A percentile compares a stretch with the other conserved stretches of the same genome.
Evolutionary conservation across 495 filamentous ascomycete genomes (phyloP).

Genomic region (Aspergillus ostianus): DNA sequence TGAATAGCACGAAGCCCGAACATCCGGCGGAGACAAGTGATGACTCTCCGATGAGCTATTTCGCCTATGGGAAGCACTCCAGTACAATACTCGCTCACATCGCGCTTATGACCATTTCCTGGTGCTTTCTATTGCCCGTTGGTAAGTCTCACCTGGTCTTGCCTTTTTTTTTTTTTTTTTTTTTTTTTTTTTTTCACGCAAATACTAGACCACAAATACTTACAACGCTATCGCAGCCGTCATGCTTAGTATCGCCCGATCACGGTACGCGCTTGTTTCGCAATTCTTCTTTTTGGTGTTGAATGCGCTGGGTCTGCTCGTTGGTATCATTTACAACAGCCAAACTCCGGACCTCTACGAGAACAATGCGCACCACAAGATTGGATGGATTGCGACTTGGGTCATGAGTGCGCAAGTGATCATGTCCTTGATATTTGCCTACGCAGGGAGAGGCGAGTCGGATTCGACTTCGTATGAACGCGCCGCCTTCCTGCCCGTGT

Average conservation of each 20-base stretch:
- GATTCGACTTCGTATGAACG: slow-evolving; percentile 32
- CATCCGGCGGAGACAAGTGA: slow-evolving; percentile 24
- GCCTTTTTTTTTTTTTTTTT: not conserved
- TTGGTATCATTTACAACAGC: slow-evolving; percentile 75
- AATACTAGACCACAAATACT: not conserved
- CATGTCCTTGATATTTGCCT: slow-evolving; percentile 61
- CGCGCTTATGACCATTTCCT: slow-evolving; percentile 71
- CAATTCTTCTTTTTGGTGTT: slow-evolving; percentile 74
- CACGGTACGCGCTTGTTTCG: slow-evolving; percentile 65
- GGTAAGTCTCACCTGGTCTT: slow-evolving; percentile 50
- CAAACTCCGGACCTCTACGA: slow-evolving; percentile 86
- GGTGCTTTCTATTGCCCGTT: slow-evolving; percentile 81
- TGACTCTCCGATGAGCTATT: slow-evolving; percentile 64
- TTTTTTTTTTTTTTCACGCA: slow-evolving; percentile 3
- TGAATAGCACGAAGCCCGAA: slow-evolving; percentile 36
- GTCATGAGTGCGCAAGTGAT: slow-evolving; percentile 66
- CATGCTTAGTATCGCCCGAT: slow-evolving; percentile 81
- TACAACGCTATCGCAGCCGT: slow-evolving; percentile 54
- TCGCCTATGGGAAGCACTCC: slow-evolving; percentile 63
- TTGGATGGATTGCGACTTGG: slow-evolving; percentile 84
- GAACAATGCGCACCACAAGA: slow-evolving; percentile 83
- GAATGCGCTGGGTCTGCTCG: slow-evolving; percentile 68
- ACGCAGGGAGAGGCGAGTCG: slow-evolving; percentile 39
- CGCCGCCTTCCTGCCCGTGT: slow-evolving; percentile 63
- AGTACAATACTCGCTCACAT: slow-evolving; percentile 76